Evolutionary conservation across 2,329 filamentous ascomycete species (phyloP).

Genomic region (Rugonectria rugulosa): DNA sequence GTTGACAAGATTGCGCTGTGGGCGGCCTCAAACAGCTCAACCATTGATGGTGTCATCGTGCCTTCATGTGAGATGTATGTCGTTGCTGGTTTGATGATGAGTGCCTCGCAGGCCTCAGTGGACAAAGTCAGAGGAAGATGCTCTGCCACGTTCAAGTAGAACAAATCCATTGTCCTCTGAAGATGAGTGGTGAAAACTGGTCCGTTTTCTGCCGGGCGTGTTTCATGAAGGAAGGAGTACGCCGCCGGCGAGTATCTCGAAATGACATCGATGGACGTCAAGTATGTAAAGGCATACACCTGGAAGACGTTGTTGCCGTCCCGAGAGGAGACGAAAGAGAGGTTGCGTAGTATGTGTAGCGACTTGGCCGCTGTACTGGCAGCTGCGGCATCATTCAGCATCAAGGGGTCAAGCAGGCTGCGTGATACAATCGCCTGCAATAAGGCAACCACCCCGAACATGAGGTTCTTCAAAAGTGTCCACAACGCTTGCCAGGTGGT

Average conservation of each 20-base stretch:
- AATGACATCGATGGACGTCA: constrained; percentile 83
- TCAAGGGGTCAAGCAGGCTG: constrained; percentile 58
- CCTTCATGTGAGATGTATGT: constrained; percentile 69
- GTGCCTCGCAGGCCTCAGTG: constrained; percentile 70
- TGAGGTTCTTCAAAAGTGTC: constrained; percentile 75
- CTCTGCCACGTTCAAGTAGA: constrained; percentile 87
- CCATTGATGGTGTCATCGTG: constrained; percentile 53
- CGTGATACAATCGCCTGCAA: constrained; percentile 78
- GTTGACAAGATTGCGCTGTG: constrained; percentile 84
- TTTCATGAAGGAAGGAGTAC: constrained; percentile 71
- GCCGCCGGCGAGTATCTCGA: constrained; percentile 72
- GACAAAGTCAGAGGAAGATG: constrained; percentile 78
- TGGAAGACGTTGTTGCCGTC: constrained; percentile 79
- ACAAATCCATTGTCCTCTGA: constrained; percentile 79
- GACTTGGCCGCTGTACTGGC: constrained; percentile 74
- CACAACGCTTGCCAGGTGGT: constrained; percentile 76
- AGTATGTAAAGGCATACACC: constrained; percentile 83
- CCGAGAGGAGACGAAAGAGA: constrained; percentile 83
- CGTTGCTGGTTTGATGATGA: constrained; percentile 77
- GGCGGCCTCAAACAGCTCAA: constrained; percentile 82
- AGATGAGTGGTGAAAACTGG: constrained; percentile 48
- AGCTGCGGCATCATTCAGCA: constrained; percentile 56
- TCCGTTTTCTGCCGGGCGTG: constrained; percentile 54
- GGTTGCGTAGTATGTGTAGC: constrained; percentile 75
- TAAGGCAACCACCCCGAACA: constrained; percentile 79